Evolutionary conservation across 1,139 yeast genomes (phyloP).

Genomic region (Yamadazyma songkhlaensis): DNA sequence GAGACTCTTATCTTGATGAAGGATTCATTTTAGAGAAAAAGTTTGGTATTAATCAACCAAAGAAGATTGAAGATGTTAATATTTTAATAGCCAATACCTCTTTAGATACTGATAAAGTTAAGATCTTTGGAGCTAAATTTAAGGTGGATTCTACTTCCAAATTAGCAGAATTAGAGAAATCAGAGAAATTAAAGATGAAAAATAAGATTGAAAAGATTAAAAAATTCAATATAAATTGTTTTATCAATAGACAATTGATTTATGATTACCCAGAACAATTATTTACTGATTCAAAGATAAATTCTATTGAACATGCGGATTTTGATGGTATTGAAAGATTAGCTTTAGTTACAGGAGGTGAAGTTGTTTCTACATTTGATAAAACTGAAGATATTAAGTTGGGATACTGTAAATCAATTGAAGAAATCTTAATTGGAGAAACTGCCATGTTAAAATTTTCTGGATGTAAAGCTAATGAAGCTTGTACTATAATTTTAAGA

Average conservation of each 20-base stretch:
- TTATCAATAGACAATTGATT: constrained; percentile 92
- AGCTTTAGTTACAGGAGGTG: constrained; percentile 97
- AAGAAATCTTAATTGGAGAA: constrained; percentile 92
- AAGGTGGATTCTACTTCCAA: constrained; percentile 94
- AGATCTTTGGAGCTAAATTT: constrained; percentile 96
- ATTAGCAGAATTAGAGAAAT: constrained; percentile 92
- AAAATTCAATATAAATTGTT: constrained; percentile 80
- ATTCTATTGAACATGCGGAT: constrained; percentile 97
- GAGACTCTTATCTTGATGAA: constrained; percentile 92
- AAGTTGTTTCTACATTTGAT: constrained; percentile 95
- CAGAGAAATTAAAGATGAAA: constrained; percentile 93
- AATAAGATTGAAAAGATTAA: constrained; percentile 83
- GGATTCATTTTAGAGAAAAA: constrained; percentile 89
- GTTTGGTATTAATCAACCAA: constrained; percentile 94
- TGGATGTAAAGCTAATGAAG: constrained; percentile 94
- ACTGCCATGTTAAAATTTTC: constrained; percentile 82
- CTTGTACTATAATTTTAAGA: constrained; percentile 92
- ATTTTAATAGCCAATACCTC: constrained; percentile 94
- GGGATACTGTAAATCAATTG: constrained; percentile 87
- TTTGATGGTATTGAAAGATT: constrained; percentile 97
- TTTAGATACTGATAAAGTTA: constrained; percentile 96
- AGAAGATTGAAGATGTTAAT: constrained; percentile 75
- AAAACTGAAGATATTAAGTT: constrained; percentile 80
- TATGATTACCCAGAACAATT: constrained; percentile 98
- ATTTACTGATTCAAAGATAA: constrained; percentile 82